These are phyloP conservation scores for Exophiala oligosperma DNA, from an alignment of 2,329 filamentous ascomycete species.

Conservation along the genomic window DNA sequence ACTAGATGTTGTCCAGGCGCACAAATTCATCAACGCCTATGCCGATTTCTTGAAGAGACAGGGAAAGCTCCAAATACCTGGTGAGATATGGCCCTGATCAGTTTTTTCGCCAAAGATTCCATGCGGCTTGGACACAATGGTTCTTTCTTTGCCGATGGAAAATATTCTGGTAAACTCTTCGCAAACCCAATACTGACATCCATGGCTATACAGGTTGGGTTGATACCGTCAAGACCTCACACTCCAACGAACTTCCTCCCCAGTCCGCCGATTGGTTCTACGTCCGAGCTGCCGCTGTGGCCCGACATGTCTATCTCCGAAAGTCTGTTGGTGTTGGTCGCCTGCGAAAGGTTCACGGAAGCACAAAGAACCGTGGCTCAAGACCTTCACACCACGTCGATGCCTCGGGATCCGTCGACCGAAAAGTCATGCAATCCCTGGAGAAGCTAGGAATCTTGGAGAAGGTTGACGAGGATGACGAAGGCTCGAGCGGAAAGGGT, in stretches of 20 bases:
- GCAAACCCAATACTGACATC: slow-evolving; percentile 12
- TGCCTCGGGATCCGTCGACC: slow-evolving; percentile 92
- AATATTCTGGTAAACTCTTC: not conserved
- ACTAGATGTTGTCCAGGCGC: slow-evolving; percentile 47
- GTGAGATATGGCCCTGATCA: slow-evolving; percentile 45
- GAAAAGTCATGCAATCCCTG: slow-evolving; percentile 94
- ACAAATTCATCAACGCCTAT: slow-evolving; percentile 69
- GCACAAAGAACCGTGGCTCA: slow-evolving; percentile 93
- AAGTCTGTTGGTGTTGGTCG: slow-evolving; percentile 99
- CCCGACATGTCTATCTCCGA: slow-evolving; percentile 98
- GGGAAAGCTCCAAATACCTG: slow-evolving; percentile 69
- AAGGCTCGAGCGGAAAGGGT: slow-evolving; percentile 87
- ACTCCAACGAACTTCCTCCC: slow-evolving; percentile 94
- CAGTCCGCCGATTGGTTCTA: slow-evolving; percentile 97
- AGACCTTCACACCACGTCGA: slow-evolving; percentile 93
- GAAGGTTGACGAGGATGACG: slow-evolving; percentile 75
- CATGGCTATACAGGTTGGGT: slow-evolving; percentile 72
- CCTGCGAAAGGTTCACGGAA: slow-evolving; percentile 93
- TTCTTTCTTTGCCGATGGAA: not conserved
- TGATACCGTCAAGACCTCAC: slow-evolving; percentile 98
- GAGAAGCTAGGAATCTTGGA: slow-evolving; percentile 99
- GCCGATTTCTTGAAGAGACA: slow-evolving; percentile 70
- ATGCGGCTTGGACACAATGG: not conserved
- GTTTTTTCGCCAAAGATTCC: slow-evolving; percentile 15
- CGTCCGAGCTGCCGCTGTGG: slow-evolving; percentile 87